These are phyloP conservation scores for Eucalyptus marginata DNA, from an alignment of 345 rosid genomes.

Conservation along the genomic window DNA sequence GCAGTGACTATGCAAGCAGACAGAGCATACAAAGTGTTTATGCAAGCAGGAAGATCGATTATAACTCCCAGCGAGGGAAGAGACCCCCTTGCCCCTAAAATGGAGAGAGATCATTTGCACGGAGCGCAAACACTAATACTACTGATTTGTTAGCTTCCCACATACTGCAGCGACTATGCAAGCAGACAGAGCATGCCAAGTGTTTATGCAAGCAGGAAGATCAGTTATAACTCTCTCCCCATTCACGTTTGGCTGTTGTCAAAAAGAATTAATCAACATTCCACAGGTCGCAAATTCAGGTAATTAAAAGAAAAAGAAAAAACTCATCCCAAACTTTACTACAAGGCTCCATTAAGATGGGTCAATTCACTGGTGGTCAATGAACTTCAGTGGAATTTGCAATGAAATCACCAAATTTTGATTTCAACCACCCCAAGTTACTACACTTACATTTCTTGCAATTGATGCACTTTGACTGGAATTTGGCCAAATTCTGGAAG, in stretches of 20 bases:
- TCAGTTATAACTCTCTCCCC: not conserved
- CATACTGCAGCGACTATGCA: not conserved
- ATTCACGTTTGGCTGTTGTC: not conserved
- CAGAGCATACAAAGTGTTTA: too few species aligned
- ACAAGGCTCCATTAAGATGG: not conserved
- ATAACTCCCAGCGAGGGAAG: not conserved
- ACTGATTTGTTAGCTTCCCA: not conserved
- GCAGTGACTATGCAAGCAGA: not conserved
- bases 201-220: not conserved
- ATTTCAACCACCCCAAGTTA: not conserved
- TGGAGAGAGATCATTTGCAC: not conserved
- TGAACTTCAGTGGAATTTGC: not conserved
- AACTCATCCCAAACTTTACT: not conserved
- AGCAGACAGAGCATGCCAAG: not conserved
- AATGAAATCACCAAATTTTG: not conserved
- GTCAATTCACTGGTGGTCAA: not conserved
- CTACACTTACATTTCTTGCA: not conserved
- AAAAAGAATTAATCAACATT: not conserved
- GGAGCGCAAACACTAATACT: not conserved
- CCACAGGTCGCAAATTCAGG: not conserved
- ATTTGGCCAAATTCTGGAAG: not conserved
- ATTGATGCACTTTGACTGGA: not conserved
- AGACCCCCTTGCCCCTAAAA: not conserved
- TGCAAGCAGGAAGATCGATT: not conserved
- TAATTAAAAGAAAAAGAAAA: not conserved